Conservation (phyloP, 768 basidiomycete genomes). For the Naganishia vishniacii region DNA sequence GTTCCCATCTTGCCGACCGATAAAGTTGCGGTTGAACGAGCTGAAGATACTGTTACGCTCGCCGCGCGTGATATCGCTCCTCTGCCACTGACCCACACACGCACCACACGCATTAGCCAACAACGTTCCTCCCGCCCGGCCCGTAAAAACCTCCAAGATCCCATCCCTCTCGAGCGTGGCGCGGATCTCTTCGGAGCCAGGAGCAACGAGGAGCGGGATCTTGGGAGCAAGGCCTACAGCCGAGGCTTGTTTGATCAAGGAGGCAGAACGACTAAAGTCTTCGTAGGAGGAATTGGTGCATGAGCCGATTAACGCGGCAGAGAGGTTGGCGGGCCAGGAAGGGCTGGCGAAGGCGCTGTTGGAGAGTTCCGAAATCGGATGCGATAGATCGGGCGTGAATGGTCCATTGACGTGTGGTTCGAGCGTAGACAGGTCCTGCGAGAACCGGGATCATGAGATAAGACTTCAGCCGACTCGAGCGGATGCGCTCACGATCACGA, state of each 20-base stretch:
- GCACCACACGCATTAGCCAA: conserved; percentile 31
- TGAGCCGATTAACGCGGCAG: conserved; percentile 28
- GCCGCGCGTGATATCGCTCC: conserved; percentile 21
- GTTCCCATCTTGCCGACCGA: conserved; percentile 29
- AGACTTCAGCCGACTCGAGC: background rate
- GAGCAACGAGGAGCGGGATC: conserved; percentile 21
- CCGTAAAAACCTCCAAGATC: conserved; percentile 15
- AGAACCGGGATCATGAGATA: background rate
- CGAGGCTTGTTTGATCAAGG: conserved; percentile 24
- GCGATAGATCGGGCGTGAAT: conserved; percentile 29
- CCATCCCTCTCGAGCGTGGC: conserved; percentile 28
- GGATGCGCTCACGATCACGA: conserved; percentile 23
- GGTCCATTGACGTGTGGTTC: conserved; percentile 31
- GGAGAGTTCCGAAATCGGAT: conserved; percentile 16
- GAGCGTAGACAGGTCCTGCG: conserved; percentile 22
- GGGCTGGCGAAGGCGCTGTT: background rate
- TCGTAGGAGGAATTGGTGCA: conserved; percentile 33
- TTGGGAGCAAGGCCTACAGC: background rate
- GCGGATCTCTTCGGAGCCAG: conserved; percentile 30
- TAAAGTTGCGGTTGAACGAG: conserved; percentile 27
- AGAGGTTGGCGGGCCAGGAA: conserved; percentile 24
- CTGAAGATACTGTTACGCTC: conserved; percentile 22
- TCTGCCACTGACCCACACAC: conserved; percentile 29
- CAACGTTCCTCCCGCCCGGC: conserved; percentile 21
- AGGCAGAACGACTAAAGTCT: conserved; percentile 27